Conservation (phyloP, 2,329 filamentous ascomycete genomes). For the Elsinoe arachidis region DNA sequence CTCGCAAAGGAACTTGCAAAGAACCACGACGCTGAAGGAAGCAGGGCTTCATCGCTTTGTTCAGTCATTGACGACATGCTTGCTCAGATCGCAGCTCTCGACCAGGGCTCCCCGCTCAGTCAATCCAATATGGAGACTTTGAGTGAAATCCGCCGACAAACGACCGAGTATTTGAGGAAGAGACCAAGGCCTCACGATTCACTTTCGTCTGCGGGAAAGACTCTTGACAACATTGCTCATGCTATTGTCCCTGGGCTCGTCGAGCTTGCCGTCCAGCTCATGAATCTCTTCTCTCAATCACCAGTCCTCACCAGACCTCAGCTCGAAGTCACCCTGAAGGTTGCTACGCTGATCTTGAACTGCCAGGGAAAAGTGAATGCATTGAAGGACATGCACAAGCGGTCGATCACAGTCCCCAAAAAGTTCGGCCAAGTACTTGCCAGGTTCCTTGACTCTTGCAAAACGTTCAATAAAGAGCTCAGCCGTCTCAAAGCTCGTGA, state of each 20-base stretch:
- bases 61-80: background rate
- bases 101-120: background rate
- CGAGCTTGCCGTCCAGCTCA: background rate
- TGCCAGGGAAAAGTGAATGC: background rate
- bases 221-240: background rate
- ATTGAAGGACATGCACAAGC: background rate
- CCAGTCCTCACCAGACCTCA: background rate
- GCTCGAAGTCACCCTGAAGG: background rate
- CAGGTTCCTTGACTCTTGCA: background rate
- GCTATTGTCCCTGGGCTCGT: background rate
- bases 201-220: too few species aligned
- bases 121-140: too few species aligned
- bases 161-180: too few species aligned
- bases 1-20: background rate
- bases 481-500: background rate
- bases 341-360: background rate
- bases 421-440: background rate
- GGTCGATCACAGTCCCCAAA: background rate
- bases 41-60: background rate
- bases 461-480: background rate
- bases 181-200: too few species aligned
- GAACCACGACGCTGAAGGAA: background rate
- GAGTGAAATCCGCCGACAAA: too few species aligned
- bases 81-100: background rate
- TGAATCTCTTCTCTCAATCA: background rate